phyloP scores from a whole-genome alignment of 495 filamentous ascomycete species.

The Apiosordaria backusii region DNA sequence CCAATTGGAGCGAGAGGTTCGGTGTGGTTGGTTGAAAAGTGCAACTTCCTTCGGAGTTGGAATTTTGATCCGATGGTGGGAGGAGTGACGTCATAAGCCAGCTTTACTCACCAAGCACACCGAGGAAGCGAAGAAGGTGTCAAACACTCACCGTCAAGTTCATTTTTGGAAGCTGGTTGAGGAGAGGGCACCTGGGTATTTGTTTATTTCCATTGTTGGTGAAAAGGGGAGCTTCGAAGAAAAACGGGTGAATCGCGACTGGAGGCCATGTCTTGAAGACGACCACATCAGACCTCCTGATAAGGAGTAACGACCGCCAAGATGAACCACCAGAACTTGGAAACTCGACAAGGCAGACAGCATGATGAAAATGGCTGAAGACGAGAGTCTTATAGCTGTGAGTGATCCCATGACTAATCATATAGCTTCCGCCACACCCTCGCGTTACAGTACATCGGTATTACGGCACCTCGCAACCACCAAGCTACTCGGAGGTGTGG shows the following conservation, averaged over 20 bases:
- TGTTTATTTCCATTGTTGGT: no score
- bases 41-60: not conserved
- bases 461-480: not conserved
- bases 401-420: not conserved
- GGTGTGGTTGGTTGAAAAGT: slow-evolving; percentile 2
- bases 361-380: not conserved
- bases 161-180: not conserved
- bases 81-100: not conserved
- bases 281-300: no score
- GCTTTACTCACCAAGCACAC: not conserved
- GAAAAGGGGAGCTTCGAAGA: not conserved
- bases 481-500: not conserved
- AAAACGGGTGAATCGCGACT: no score
- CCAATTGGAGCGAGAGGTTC: not conserved
- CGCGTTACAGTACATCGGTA: not conserved
- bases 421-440: not conserved
- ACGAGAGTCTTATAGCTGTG: not conserved
- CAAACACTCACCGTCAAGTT: not conserved
- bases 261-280: no score
- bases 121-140: not conserved
- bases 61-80: not conserved
- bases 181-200: no score
- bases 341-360: not conserved
- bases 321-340: not conserved
- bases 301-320: not conserved